phyloP scores from a whole-genome alignment of 352 stramenopile genomes.

The Hyaloperonospora brassicae region DNA sequence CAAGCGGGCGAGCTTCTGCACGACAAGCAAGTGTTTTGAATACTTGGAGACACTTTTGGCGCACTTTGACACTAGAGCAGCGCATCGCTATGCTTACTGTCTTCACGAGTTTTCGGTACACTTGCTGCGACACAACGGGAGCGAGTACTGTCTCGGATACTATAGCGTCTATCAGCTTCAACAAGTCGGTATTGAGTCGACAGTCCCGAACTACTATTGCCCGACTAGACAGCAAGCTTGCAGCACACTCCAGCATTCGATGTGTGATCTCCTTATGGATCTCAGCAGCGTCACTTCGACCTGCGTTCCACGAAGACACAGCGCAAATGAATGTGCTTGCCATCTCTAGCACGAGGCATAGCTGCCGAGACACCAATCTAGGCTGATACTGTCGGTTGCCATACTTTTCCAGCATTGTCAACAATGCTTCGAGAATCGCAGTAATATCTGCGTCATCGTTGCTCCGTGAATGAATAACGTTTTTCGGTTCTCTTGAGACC shows the following conservation, averaged over 20 bases:
- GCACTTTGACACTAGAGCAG: conserved; percentile 19
- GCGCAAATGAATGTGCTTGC: conserved; percentile 16
- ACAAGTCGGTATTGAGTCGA: conserved; percentile 12
- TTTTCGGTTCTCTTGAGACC: conserved; percentile 13
- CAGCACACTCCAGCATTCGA: conserved; percentile 20
- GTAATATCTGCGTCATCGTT: conserved; percentile 5
- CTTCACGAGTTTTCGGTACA: conserved; percentile 9
- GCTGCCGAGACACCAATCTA: conserved; percentile 19
- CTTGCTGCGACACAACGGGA: conserved; percentile 12
- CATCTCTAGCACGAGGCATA: conserved; percentile 32
- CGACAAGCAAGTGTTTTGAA: conserved; percentile 17
- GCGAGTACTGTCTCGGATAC: conserved; percentile 11
- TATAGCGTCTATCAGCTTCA: conserved; percentile 19
- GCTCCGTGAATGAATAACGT: conserved; percentile 5
- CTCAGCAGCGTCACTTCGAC: conserved; percentile 6
- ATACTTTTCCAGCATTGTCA: conserved; percentile 19
- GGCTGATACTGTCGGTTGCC: conserved; percentile 11
- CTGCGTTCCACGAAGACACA: conserved; percentile 6
- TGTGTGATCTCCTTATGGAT: conserved; percentile 11
- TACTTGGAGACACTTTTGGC: conserved; percentile 18
- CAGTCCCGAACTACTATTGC: conserved; percentile 11
- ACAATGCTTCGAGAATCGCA: conserved; percentile 19
- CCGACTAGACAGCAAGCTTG: conserved; percentile 13
- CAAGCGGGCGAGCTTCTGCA: conserved; percentile 7
- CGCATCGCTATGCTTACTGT: conserved; percentile 3